Percentiles rank a stretch among this genome's conserved stretches.
These are phyloP conservation scores for Mycena galopus DNA, from an alignment of 768 basidiomycete species.

Conservation along the genomic window DNA sequence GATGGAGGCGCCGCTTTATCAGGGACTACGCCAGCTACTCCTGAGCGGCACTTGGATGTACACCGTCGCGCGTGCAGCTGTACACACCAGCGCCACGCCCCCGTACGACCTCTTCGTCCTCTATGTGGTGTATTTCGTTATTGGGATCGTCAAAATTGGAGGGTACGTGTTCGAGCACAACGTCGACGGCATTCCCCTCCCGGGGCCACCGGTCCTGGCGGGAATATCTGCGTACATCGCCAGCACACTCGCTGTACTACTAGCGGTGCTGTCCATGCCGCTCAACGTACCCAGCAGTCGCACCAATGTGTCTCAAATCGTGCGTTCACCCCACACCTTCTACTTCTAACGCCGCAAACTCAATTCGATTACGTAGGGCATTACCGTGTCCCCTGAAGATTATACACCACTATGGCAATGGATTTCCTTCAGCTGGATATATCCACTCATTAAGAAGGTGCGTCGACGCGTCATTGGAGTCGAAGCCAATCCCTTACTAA, in stretches of 20 bases:
- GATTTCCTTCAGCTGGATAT: slow-evolving; percentile 70
- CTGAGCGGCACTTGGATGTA: slow-evolving; percentile 72
- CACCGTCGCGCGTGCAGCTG: too few relatives aligned
- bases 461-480: slow-evolving; percentile 31
- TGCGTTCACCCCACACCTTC: slow-evolving; percentile 57
- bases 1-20: slow-evolving; percentile 48
- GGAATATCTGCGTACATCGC: slow-evolving; percentile 52
- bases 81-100: slow-evolving; percentile 74
- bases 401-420: slow-evolving; percentile 56
- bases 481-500: too few relatives aligned
- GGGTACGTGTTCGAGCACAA: slow-evolving; percentile 64
- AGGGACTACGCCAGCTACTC: slow-evolving; percentile 56
- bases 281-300: slow-evolving; percentile 24
- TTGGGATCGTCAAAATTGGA: slow-evolving; percentile 62
- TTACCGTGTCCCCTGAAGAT: slow-evolving; percentile 72
- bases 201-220: slow-evolving; percentile 43
- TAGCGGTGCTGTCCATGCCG: slow-evolving; percentile 33
- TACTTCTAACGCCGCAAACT: not conserved
- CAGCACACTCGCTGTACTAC: slow-evolving; percentile 50
- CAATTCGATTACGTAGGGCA: slow-evolving; percentile 41
- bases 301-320: slow-evolving; percentile 59
- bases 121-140: slow-evolving; percentile 62
- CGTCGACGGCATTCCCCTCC: slow-evolving; percentile 52
- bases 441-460: slow-evolving; percentile 69
- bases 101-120: slow-evolving; percentile 75